phyloP scores from a whole-genome alignment of 2,329 filamentous ascomycete species.

The Nannizzia gypsea region DNA sequence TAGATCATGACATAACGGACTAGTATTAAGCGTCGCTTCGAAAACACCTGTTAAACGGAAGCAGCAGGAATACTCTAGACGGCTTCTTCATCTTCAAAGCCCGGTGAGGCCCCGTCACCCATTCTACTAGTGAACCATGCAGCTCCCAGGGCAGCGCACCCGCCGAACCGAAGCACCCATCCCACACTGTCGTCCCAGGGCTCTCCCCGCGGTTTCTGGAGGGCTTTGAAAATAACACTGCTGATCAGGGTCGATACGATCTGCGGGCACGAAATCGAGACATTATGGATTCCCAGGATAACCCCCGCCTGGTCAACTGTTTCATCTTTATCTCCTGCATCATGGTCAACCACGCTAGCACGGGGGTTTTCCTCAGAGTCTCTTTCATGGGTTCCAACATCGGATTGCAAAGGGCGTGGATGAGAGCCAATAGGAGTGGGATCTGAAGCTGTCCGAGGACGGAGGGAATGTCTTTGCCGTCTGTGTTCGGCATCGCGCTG shows the following conservation, averaged over 20 bases:
- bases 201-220: constrained; percentile 76
- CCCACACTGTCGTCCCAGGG: constrained; percentile 79
- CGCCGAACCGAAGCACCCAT: constrained; percentile 76
- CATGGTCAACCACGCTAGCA: constrained; percentile 20
- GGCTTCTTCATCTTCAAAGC: background rate
- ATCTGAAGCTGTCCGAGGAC: constrained; percentile 6
- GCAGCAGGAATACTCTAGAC: background rate
- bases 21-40: background rate
- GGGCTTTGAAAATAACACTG: constrained; percentile 67
- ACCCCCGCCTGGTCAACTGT: constrained; percentile 71
- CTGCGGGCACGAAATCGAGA: constrained; percentile 82
- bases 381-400: constrained; percentile 12
- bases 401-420: background rate
- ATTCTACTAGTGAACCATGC: constrained; percentile 61
- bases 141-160: constrained; percentile 63
- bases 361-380: constrained; percentile 17
- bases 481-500: constrained; percentile 60
- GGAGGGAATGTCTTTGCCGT: constrained; percentile 30
- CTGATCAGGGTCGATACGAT: constrained; percentile 79
- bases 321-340: constrained; percentile 36
- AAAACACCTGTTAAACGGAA: background rate
- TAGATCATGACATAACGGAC: background rate
- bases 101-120: constrained; percentile 41
- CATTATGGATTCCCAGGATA: constrained; percentile 90
- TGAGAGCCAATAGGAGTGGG: background rate